These are phyloP conservation scores for Fusarium secorum DNA, from an alignment of 2,329 filamentous ascomycete species.

Conservation along the genomic window DNA sequence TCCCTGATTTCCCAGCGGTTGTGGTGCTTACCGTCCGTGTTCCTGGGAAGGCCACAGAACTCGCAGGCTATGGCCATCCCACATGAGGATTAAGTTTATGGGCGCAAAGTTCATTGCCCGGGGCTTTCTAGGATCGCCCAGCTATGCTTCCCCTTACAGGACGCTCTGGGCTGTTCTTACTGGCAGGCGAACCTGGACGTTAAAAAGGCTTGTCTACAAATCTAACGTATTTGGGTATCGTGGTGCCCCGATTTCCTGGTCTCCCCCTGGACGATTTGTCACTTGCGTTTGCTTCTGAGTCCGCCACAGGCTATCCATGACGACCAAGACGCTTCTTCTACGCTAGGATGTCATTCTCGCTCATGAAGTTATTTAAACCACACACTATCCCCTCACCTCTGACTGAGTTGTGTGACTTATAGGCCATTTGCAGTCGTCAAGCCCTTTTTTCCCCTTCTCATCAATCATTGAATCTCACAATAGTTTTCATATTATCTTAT, in stretches of 20 bases:
- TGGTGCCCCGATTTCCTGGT: neutral
- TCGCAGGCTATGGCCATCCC: neutral
- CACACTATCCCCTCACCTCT: constrained; percentile 4
- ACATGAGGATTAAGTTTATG: constrained; percentile 1
- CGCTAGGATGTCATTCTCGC: neutral
- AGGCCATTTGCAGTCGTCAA: neutral
- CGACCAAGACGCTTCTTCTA: constrained; percentile 21
- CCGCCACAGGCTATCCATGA: constrained; percentile 11
- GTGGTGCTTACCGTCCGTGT: neutral
- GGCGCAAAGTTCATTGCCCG: constrained; percentile 21
- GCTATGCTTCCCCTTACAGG: constrained; percentile 14
- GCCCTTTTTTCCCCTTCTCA: neutral
- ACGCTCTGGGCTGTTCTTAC: constrained; percentile 6
- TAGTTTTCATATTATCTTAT: neutral
- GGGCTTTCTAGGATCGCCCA: constrained; percentile 9
- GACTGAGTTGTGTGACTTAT: neutral
- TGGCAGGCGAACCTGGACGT: constrained; percentile 5
- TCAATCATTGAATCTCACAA: neutral
- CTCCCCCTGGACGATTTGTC: constrained; percentile 2
- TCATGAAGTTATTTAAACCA: constrained; percentile 34
- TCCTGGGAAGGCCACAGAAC: neutral
- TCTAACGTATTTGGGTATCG: constrained; percentile 20
- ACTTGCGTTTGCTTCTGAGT: constrained; percentile 1
- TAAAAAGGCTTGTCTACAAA: constrained; percentile 4
- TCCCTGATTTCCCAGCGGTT: neutral